Evolutionary conservation across 805 yeast species (phyloP), one percentile per base, ranked within the genome.

Genomic region (Pichia sporocuriosa): DNA sequence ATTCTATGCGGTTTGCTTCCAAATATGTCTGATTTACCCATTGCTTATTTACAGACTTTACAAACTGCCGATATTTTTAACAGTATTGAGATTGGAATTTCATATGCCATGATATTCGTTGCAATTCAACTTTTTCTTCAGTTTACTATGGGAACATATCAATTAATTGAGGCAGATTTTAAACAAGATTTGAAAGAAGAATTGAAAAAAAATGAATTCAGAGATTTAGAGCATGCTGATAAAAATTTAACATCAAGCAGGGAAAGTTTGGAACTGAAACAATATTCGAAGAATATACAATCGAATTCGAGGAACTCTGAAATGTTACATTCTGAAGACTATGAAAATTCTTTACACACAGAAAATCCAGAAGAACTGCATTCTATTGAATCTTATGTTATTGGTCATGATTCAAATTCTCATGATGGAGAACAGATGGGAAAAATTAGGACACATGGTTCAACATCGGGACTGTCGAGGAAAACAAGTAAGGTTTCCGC

Each of bases 21-120:
- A 30, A 86, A 86, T 55, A 79, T 81, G 33, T 75, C 87, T 13
- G 96, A 86, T 63, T 67, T 86, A 42, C 95, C 96, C 0, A 83
- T 86, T 52, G 95, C 95, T 0, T 87, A 86, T 52, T 59, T 80
- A 25, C 86, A 81, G 52, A 81, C 93, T 1, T 65, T 86, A 56
- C 80, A 83, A 19, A 79, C 87, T 1, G 66, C 75, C 1, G 65
- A 75, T 3, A 65, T 72, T 6, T 82, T 89, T 52, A 65, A 80
- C 0, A 52, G 66, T 15, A 85, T 86, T 23, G 70, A 75, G 40
- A 71, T 72, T 49, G 97, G 96, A 13, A 81, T 83, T 23, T 94
- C 96, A 0, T 85, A 83, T 61, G 81, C 85, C n/a, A 81, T 88
- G 53, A 80, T 88, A 31, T 84, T 83, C 51, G 65, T 82, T 35